Evolutionary conservation across 1,284 basidiomycete species (phyloP).

Genomic region (Ganoderma multipileum): DNA sequence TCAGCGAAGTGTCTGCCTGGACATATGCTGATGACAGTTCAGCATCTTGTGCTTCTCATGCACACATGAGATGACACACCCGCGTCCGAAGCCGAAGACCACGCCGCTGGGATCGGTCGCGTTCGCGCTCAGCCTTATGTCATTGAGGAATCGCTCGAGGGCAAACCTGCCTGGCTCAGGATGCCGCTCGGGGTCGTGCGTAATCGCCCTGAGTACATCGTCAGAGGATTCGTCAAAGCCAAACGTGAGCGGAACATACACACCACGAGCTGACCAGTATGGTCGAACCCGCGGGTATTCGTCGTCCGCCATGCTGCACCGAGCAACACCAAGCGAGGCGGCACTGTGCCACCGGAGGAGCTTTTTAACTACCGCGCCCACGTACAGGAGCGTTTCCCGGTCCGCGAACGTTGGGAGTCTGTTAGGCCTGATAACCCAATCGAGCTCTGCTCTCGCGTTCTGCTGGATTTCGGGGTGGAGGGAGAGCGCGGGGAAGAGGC

Average conservation of each 20-base stretch:
- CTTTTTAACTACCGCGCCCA: constrained; percentile 39
- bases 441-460: constrained; percentile 39
- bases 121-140: not conserved
- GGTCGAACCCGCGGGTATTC: constrained; percentile 26
- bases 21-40: not conserved
- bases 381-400: constrained; percentile 34
- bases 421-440: constrained; percentile 30
- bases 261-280: constrained; percentile 28
- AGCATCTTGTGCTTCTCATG: not conserved
- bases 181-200: constrained; percentile 11
- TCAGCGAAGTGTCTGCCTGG: constrained; percentile 8
- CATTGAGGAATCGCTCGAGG: constrained; percentile 15
- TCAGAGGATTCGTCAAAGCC: not conserved
- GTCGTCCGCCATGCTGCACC: constrained; percentile 28
- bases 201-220: constrained; percentile 1
- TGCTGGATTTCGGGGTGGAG: constrained; percentile 35
- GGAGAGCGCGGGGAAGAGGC: constrained; percentile 36
- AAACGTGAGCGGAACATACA: not conserved
- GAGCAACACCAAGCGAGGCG: constrained; percentile 26
- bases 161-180: constrained; percentile 13
- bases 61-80: not conserved
- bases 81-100: constrained; percentile 18
- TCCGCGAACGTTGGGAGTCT: constrained; percentile 38
- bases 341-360: constrained; percentile 31
- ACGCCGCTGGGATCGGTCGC: constrained; percentile 16